Base-by-base conservation (phyloP, 768 basidiomycete genomes). In the Krasilnikovozyma curviuscula region DNA sequence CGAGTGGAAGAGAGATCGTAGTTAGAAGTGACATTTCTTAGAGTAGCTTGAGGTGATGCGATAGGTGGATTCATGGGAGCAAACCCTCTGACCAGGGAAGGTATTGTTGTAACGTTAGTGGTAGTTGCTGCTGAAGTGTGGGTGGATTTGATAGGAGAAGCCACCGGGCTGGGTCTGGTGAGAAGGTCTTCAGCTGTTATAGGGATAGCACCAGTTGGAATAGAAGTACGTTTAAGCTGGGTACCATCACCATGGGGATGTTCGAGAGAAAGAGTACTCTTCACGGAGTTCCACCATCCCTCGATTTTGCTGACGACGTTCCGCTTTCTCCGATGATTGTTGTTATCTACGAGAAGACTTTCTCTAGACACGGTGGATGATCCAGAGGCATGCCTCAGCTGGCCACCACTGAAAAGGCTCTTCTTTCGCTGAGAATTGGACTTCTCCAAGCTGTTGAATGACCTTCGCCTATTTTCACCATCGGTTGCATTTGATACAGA, bases 271-370 rank as follows among this genome's bases (percentile, higher is more conserved):
- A 65, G 62, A 45, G 63, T 65, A 49, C 55, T 57, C 37, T 64
- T 64, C 43, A 65, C 64, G 24, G 64, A 60, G 30, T 59, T 61
- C 64, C 64, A 65, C 64, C 64, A 65, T 3, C 64, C 64, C 48
- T 65, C 64, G 56, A 65, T 63, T 53, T 65, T 65, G 44, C 44
- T 54, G 16, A 56, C 59, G 27, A 64, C 58, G 40, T 59, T 60
- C 41, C 55, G 56, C 52, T 57, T 58, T 19, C 27, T 43, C n/a
- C 23, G 46, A 8, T 41, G 41, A 14, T 45, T 41, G 27, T 44
- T 28, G 14, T 31, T 51, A 24, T 21, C 49, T 7, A 32, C 41
- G 29, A 49, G 40, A 19, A 43, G 18, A 40, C 34, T 49, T 54
- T 52, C 53, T 24, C 37, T 52, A 5, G 57, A 61, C 27, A 44